phyloP scores from a whole-genome alignment of 1,284 basidiomycete species.

The Sanghuangporus sanghuang region DNA sequence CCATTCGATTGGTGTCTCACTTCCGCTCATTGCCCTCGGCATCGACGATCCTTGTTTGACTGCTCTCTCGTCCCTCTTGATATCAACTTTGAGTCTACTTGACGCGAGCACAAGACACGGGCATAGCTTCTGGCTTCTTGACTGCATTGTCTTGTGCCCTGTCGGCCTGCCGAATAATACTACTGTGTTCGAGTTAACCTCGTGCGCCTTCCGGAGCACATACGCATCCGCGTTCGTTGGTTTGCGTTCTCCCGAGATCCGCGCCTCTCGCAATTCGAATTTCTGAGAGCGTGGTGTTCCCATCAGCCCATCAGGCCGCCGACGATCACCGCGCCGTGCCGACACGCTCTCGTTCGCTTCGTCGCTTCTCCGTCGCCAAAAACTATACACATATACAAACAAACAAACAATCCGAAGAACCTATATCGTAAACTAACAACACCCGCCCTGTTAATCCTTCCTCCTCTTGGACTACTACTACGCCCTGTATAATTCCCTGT shows the following conservation, averaged over 20 bases:
- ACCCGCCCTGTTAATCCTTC: background rate
- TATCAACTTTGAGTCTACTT: background rate
- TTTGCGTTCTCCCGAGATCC: background rate
- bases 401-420: background rate
- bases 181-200: background rate
- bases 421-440: background rate
- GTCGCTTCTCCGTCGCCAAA: background rate
- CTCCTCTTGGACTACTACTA: background rate
- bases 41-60: background rate
- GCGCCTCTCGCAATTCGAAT: background rate
- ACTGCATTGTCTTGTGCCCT: background rate
- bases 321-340: background rate
- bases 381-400: background rate
- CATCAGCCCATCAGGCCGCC: background rate
- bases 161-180: background rate
- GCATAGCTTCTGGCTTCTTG: background rate
- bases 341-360: background rate
- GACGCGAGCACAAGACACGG: background rate
- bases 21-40: background rate
- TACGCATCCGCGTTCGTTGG: background rate
- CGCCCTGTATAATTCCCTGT: background rate
- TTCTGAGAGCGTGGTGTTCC: background rate
- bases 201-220: background rate
- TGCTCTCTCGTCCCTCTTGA: background rate
- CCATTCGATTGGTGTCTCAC: slow-evolving; percentile 2